phyloP scores from a whole-genome alignment of 352 stramenopile genomes.

The Phytophthora fragariaefolia region DNA sequence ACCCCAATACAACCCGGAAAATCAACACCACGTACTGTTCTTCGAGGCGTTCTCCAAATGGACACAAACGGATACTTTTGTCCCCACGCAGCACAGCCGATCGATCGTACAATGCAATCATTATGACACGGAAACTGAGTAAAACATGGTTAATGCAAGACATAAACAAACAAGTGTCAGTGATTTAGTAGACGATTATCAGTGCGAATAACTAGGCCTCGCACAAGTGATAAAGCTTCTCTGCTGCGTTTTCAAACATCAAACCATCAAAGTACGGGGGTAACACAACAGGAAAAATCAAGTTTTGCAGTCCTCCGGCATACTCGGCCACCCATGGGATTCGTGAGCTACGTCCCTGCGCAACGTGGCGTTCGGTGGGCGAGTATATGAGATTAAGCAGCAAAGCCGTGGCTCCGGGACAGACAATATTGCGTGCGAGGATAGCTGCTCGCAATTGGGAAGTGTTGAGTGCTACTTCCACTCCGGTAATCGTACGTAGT shows the following conservation, averaged over 20 bases:
- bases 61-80: constrained; percentile 43
- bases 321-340: constrained; percentile 69
- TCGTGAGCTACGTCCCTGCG: constrained; percentile 40
- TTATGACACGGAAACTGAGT: constrained; percentile 53
- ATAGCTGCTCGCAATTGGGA: constrained; percentile 54
- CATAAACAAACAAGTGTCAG: background rate
- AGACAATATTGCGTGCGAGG: constrained; percentile 55
- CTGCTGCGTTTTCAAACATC: constrained; percentile 42
- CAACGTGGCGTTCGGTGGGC: constrained; percentile 43
- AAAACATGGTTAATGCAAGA: background rate
- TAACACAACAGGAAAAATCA: constrained; percentile 59
- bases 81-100: constrained; percentile 26
- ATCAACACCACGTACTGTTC: constrained; percentile 43
- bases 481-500: constrained; percentile 57
- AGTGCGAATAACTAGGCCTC: background rate
- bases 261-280: constrained; percentile 50
- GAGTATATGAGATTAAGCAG: constrained; percentile 72
- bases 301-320: constrained; percentile 54
- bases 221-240: constrained; percentile 54
- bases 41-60: constrained; percentile 47
- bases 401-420: constrained; percentile 54
- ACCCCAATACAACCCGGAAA: background rate
- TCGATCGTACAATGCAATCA: constrained; percentile 55
- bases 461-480: constrained; percentile 60
- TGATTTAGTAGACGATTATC: background rate